Evolutionary conservation across 768 basidiomycete species (phyloP), one percentile per base, ranked within the genome.

Genomic region (Boletellus ananiceps): DNA sequence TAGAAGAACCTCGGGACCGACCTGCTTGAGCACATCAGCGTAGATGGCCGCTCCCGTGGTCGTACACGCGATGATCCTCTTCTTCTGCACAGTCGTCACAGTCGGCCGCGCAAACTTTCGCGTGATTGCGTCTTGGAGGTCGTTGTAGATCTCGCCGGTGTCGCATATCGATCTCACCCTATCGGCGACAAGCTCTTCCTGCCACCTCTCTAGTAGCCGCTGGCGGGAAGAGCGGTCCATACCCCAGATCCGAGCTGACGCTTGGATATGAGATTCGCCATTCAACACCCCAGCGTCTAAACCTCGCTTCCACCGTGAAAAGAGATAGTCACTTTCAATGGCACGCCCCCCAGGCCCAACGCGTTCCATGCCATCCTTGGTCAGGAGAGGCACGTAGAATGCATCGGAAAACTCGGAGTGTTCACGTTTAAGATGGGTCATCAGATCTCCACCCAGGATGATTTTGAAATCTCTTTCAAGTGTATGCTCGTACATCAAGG

Each of bases 31-130:
- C 29, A 68, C 68, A 4, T 69, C 64, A 0, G 67, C 64, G 53
- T 82, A 84, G 59, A 80, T 86, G 0, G 85, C 84, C 0, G 84
- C 84, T 2, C 73, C 83, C 0, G 84, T 85, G 0, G 84, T 86
- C 0, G 85, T 87, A 50, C 84, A 85, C 0, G 76, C 84, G 7
- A 87, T 81, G 46, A 86, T 78, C 12, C 79, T 67, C 63, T 82
- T 84, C 23, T 46, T 59, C 40, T 61, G 61, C 23, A 86, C 56
- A 4, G 76, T 57, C 1, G 58, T 58, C 1, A 63, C 61, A 1
- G 66, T 69, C 5, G 63, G 67, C 44, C 72, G 70, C 3, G 55
- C 53, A 42, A 66, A 76, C 49, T 63, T 71, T 38, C 65, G 68
- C 1, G 59, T 54, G 4, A 82, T 40, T 6, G 69, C 50, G 0